Evolutionary conservation across 2,329 filamentous ascomycete species (phyloP), one percentile per base, ranked within the genome.

Genomic region (Colletotrichum karsti): DNA sequence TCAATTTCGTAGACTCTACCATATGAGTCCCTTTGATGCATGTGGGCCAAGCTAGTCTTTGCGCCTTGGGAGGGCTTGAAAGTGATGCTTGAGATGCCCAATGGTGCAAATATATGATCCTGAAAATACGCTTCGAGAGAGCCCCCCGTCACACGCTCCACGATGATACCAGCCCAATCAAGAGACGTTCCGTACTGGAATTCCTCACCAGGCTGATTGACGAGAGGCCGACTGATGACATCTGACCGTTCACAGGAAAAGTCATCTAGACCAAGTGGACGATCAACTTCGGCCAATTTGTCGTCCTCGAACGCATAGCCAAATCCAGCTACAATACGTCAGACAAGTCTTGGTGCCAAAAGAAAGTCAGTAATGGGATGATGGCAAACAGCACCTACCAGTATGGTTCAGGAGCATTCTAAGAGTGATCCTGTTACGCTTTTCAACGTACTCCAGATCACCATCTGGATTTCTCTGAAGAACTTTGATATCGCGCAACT

Each of bases 111-210:
- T 18, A 87, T 81, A 54, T 82, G 76, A 62, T 80, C 69, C 13
- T 82, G 76, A 69, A 87, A 78, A 51, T 78, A 80, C 2, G 83
- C 78, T 2, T 82, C 77, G 2, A 89, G 75, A 0, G 78, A 80
- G 4, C 71, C 58, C 0, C 81, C 80, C 1, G 84, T 84, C 1
- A 84, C 72, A 1, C 81, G 77, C 70, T 88, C 85, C 1, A 88
- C 78, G 1, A 87, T 76, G 0, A 81, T 77, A 3, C 87, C 86
- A 0, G 82, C 84, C 85, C 85, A 88, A 75, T 89, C 87, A 1
- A 85, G 73, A 1, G 80, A 78, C 1, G 79, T 70, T 0, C 84
- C 81, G 66, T 88, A 88, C 69, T 79, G 77, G 85, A 85, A 89
- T 3, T 77, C 75, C 0, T 76, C 73, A 0, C 86, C 86, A 0